Base-by-base conservation (phyloP, 345 rosid species). In the Salix suchowensis region DNA sequence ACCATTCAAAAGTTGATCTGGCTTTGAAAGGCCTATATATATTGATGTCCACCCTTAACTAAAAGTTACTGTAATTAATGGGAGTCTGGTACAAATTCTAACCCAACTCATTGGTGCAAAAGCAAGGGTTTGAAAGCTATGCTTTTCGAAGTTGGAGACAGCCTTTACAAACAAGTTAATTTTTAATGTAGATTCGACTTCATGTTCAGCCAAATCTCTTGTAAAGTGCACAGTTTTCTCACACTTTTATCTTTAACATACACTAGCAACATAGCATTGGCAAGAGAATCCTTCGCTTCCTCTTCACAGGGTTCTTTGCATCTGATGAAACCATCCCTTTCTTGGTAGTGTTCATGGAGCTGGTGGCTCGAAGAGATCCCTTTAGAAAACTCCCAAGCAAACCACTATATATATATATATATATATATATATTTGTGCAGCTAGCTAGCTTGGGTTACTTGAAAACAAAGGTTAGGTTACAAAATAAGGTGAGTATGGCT, bases 131-230 rank as follows among this genome's bases (percentile, higher is more conserved):
- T 60, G 77, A 74, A 64, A 77, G 70, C 71, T 71, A 23, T 77
- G 76, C 71, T 77, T 77, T 71, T 70, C 50, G 70, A 74, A 74
- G 76, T 79, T 77, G 84, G 82, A 36, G 82, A 85, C 82, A 77
- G 82, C 72, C 67, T 78, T 80, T 78, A 65, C 68, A 73, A 70
- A 4, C 82, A 85, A 79, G 77, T 71, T 36, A 36, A 36, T 36
- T 77, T 54, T 72, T 68, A 65, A 75, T 58, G 23, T n/a, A 78
- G 78, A 85, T 79, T 74, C 71, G 74, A 74, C 71, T 50, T 65
- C 66, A 78, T 76, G 72, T n/a, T 78, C 67, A 73, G 34, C 66
- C 74, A 78, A 74, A 78, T 83, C 80, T 67, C 66, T 58, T 46
- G 52, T 37, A 80, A 79, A 73, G 46, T 71, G 79, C 24, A 74